A percentile compares a stretch with the other conserved stretches of the same genome.
Evolutionary conservation across 768 basidiomycete genomes (phyloP).

Genomic region (Wakefieldia striispora): DNA sequence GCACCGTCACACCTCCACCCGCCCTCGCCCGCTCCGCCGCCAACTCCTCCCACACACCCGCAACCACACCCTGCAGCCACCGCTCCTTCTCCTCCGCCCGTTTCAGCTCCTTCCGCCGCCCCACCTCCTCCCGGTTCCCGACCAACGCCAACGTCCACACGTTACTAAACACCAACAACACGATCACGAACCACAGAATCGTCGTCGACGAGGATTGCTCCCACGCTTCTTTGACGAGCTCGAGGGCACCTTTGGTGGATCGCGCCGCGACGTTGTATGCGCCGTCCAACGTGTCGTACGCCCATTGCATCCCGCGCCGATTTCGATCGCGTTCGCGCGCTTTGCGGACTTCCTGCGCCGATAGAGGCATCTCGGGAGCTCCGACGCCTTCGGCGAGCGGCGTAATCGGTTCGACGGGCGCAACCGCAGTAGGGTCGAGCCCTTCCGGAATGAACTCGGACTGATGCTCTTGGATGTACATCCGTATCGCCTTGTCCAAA

Average conservation of each 20-base stretch:
- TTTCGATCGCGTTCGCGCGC: conserved; percentile 67
- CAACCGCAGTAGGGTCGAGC: conserved; percentile 56
- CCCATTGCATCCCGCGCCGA: conserved; percentile 79
- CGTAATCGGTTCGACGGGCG: conserved; percentile 40
- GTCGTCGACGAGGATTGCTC: conserved; percentile 71
- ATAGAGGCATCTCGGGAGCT: conserved; percentile 6
- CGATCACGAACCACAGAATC: conserved; percentile 72
- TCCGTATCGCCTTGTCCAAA: conserved; percentile 80
- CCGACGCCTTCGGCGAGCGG: conserved; percentile 16
- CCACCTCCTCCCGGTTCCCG: conserved; percentile 46
- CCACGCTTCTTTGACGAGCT: conserved; percentile 78
- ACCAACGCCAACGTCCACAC: conserved; percentile 60
- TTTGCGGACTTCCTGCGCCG: conserved; percentile 33
- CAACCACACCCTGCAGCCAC: conserved; percentile 72
- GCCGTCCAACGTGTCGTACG: conserved; percentile 81
- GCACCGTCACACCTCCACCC: conserved; percentile 11
- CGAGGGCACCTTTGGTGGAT: conserved; percentile 69
- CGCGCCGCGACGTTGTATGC: conserved; percentile 68
- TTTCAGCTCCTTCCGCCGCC: conserved; percentile 45
- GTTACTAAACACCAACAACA: conserved; percentile 72
- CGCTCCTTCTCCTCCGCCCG: conserved; percentile 67
- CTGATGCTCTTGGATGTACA: conserved; percentile 86
- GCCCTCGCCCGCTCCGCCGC: conserved; percentile 40
- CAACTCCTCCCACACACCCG: conserved; percentile 72
- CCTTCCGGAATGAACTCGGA: conserved; percentile 89